Evolutionary conservation across 2,329 filamentous ascomycete genomes (phyloP), one percentile per base, ranked within the genome.

Genomic region (Plectosphaerella cucumerina): DNA sequence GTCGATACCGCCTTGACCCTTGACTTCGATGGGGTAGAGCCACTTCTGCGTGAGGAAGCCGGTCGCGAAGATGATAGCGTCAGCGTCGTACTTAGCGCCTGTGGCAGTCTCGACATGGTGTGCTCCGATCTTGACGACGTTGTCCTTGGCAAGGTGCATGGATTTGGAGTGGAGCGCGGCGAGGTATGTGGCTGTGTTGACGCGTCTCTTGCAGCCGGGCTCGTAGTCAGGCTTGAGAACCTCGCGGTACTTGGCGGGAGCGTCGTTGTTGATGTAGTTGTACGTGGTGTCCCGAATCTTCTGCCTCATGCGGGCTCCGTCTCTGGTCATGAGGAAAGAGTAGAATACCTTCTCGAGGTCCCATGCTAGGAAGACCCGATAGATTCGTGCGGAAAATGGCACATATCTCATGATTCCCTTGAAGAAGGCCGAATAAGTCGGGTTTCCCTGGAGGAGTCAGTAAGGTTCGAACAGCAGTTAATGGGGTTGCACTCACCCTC

Each of bases 151-250:
- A 12, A 49, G 47, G 39, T 49, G 39, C 47, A 49, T 49, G 17
- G 18, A 42, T 5, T 39, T 22, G 4, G 47, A 49, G 39, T 49
- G 39, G 9, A 49, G 18, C 6, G 23, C 22, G 21, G n/a, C 47
- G 31, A 49, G 39, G 23, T 49, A 49, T 11, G 47, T 49, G 9
- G 47, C 39, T 11, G 47, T 49, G 39, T 49, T 49, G 35, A 49
- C 47, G 37, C 47, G 47, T 6, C 47, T 37, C 20, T 49, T 49
- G 47, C 47, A 49, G n/a, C 47, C 47, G 17, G 47, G 47, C 46
- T 64, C 60, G 53, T 70, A 62, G 47, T 72, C 68, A n/a, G 71
- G 68, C 21, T 70, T 59, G 52, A 74, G 73, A 22, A 71, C 50
- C 48, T 65, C 68, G 52, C 71, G 70, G 45, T 49, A 49, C 39